Base-by-base conservation (phyloP, 2,329 filamentous ascomycete species). In the Xylaria sp. region DNA sequence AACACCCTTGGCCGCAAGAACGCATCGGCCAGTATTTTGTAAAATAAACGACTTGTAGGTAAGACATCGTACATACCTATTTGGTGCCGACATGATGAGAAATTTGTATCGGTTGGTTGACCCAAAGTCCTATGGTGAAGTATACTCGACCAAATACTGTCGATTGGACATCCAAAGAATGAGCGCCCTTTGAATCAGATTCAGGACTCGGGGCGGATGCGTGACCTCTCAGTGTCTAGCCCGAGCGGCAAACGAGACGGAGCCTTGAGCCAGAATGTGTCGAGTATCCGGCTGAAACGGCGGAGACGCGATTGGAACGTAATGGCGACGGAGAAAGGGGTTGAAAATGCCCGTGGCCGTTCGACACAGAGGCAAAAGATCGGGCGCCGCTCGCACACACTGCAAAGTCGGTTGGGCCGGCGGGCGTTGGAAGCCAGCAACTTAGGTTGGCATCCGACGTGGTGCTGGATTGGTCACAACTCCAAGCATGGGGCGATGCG, bases 1-100 rank as follows among this genome's bases (percentile, higher is more conserved):
- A 43, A 28, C 31, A n/a, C 21, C 40, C 40, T n/a, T 50, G 37
- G 14, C 25, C 23, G 35, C 35, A 25, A 35, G 23, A 47, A 42
- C 33, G 31, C 38, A 43, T 23, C 42, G 35, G 25, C 35, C 23
- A 17, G 31, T 19, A 38, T 43, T 15, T 19, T 19, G 57, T 17
- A 56, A 52, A 47, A 52, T n/a, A 47, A 47, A 23, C 40, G 58
- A 61, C 56, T 42, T 33, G 62, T 31, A 46, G 45, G 21, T 35
- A 49, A 59, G 19, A 56, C 31, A 54, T 33, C 19, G 56, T 35
- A 72, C 71, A 53, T 72, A 73, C 71, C 69, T 63, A 59, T 73
- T 72, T 25, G 71, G 69, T 57, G 67, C 68, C 45, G 71, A 68
- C 71, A 73, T 73, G 11, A 21, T 69, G 37, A 54, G 42, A 19